Evolutionary conservation across 129 eudicot species (phyloP).

Genomic region (Artemisia annua): DNA sequence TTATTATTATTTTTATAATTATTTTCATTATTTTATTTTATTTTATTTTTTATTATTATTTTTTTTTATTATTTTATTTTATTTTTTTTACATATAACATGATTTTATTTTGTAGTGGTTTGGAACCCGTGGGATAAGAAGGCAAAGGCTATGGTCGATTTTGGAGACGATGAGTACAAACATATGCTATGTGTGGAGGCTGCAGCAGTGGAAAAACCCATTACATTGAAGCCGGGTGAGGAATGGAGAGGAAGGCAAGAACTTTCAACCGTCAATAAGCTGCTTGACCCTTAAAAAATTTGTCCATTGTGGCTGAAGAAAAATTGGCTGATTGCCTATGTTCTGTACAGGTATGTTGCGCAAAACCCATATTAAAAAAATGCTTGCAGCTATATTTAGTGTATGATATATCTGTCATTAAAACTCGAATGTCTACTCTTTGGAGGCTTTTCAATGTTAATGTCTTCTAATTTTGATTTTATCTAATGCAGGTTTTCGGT

Average conservation of each 20-base stretch:
- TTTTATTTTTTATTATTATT: too few relatives aligned
- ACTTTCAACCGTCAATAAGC: constrained; percentile 39
- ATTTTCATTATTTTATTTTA: too few relatives aligned
- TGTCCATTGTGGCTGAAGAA: constrained; percentile 10
- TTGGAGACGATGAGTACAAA: constrained; percentile 46
- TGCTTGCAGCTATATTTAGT: not conserved
- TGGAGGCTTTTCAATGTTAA: not conserved
- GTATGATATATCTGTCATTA: not conserved
- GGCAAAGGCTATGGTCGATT: constrained; percentile 37
- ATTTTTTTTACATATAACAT: not conserved
- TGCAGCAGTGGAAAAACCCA: constrained; percentile 44
- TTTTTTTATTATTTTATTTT: too few relatives aligned
- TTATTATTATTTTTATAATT: too few relatives aligned
- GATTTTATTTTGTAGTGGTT: constrained; percentile 29
- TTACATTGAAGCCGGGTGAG: constrained; percentile 46
- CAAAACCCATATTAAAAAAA: constrained; percentile 6
- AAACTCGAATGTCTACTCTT: not conserved
- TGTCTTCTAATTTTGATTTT: not conserved
- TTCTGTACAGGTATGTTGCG: constrained; percentile 34
- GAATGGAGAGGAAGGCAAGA: constrained; percentile 53
- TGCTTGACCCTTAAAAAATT: constrained; percentile 27
- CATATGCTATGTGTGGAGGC: constrained; percentile 46
- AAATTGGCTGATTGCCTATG: not conserved
- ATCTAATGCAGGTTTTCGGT: constrained; percentile 23
- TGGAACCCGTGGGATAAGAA: constrained; percentile 59